phyloP scores from a whole-genome alignment of 2,329 filamentous ascomycete species.

The Pseudogymnoascus sp. region DNA sequence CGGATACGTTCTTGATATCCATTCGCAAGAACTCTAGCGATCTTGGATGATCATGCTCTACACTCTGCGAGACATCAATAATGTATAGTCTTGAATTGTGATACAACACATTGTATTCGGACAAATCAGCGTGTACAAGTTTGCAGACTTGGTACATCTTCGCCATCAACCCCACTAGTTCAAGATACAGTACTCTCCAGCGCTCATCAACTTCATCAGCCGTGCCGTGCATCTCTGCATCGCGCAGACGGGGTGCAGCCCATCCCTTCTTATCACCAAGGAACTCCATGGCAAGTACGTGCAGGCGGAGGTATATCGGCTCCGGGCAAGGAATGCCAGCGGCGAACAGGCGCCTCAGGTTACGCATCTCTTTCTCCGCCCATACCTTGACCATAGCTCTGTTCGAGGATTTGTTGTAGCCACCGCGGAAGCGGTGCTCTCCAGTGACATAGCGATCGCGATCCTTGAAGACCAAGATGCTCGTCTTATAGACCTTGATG shows the following conservation, averaged over 20 bases:
- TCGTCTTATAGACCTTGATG: constrained; percentile 98
- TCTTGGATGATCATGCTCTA: constrained; percentile 91
- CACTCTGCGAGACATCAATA: constrained; percentile 95
- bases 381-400: constrained; percentile 96
- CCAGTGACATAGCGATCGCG: constrained; percentile 91
- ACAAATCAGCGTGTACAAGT: constrained; percentile 91
- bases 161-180: constrained; percentile 82
- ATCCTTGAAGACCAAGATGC: constrained; percentile 96
- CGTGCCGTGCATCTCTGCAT: constrained; percentile 61
- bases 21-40: constrained; percentile 91
- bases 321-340: constrained; percentile 87
- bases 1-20: constrained; percentile 95
- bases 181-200: constrained; percentile 73
- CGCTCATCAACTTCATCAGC: constrained; percentile 55
- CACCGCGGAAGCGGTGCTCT: constrained; percentile 83
- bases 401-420: constrained; percentile 91
- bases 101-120: constrained; percentile 96
- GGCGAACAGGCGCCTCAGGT: constrained; percentile 73
- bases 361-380: constrained; percentile 98
- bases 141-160: constrained; percentile 86
- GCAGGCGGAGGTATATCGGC: constrained; percentile 79
- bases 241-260: constrained; percentile 79
- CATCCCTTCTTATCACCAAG: constrained; percentile 80
- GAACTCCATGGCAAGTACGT: constrained; percentile 93
- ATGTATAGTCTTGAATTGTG: constrained; percentile 76